Percentiles rank a stretch among this genome's conserved stretches.
Evolutionary conservation across 106 monocot genomes (phyloP).

Genomic region (Acorus calamus): DNA sequence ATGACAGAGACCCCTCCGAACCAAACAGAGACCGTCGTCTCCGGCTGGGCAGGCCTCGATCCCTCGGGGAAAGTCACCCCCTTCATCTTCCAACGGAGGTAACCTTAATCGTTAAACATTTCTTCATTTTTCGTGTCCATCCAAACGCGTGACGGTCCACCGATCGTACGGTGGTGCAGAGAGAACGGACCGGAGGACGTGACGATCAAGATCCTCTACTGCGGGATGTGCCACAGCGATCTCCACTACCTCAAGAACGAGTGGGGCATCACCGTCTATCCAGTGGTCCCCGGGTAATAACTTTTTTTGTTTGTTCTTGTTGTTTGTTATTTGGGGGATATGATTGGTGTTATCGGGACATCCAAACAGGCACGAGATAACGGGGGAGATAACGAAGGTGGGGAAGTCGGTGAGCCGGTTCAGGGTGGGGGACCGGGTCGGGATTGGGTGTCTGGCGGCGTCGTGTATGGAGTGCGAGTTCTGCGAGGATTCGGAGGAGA

Average conservation of each 20-base stretch:
- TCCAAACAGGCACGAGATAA: conserved; percentile 69
- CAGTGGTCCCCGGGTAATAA: conserved; percentile 42
- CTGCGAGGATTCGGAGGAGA: conserved; percentile 60
- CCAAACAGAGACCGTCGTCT: conserved; percentile 37
- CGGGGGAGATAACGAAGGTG: conserved; percentile 60
- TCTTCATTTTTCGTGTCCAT: not conserved
- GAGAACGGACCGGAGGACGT: conserved; percentile 39
- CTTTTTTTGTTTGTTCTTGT: not conserved
- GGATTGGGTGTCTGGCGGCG: conserved; percentile 64
- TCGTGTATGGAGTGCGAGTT: conserved; percentile 66
- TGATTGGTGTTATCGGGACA: conserved; percentile 6
- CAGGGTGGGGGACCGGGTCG: conserved; percentile 68
- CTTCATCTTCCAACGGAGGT: conserved; percentile 25
- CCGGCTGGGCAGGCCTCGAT: conserved; percentile 47
- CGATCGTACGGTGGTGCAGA: conserved; percentile 6
- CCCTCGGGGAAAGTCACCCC: conserved; percentile 37
- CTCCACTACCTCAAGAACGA: conserved; percentile 38
- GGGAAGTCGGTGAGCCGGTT: conserved; percentile 48
- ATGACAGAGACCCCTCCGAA: conserved; percentile 39
- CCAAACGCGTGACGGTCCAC: too few species aligned
- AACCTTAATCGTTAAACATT: not conserved
- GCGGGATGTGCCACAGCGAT: conserved; percentile 57
- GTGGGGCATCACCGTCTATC: conserved; percentile 31
- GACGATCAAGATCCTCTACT: conserved; percentile 42
- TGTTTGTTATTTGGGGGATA: conserved; percentile 8